A percentile compares a stretch with the other conserved stretches of the same genome.
phyloP scores from a whole-genome alignment of 345 rosid species.

The Raphanus raphanistrum region DNA sequence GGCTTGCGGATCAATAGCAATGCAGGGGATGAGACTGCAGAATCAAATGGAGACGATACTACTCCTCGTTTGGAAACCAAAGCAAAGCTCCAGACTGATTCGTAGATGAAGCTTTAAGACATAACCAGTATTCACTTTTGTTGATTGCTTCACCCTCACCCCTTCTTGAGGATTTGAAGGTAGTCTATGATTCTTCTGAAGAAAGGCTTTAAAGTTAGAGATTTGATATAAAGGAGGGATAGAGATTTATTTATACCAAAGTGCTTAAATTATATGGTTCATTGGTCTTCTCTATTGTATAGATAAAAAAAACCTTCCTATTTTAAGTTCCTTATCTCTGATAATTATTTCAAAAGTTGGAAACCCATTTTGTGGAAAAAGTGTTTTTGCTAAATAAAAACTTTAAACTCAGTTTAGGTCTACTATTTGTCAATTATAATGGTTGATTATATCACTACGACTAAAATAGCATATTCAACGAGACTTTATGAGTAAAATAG shows the following conservation, averaged over 20 bases:
- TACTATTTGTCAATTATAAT: too few relatives aligned
- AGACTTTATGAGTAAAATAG: too few relatives aligned
- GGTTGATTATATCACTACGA: too few relatives aligned
- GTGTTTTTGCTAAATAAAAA: background rate
- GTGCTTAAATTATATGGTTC: background rate
- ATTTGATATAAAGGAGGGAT: background rate
- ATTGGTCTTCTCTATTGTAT: background rate
- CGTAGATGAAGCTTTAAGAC: background rate
- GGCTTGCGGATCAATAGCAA: slow-evolving; percentile 54
- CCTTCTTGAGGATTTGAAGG: slow-evolving; percentile 2
- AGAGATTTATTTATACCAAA: background rate
- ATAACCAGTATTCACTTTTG: slow-evolving; percentile 14
- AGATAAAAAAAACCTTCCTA: background rate
- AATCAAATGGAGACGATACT: slow-evolving; percentile 28
- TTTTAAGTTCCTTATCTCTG: background rate
- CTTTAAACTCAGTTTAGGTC: background rate
- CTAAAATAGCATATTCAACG: too few relatives aligned
- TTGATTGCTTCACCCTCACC: slow-evolving; percentile 7
- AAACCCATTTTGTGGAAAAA: background rate
- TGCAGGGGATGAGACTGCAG: slow-evolving; percentile 28
- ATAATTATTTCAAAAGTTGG: background rate
- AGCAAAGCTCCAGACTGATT: slow-evolving; percentile 28
- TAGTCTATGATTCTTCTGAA: slow-evolving; percentile 28
- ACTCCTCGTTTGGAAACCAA: slow-evolving; percentile 12
- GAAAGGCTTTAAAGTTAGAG: slow-evolving; percentile 17